These are phyloP conservation scores for Ceratobasidium sp. DNA, from an alignment of 1,284 basidiomycete genomes.

Conservation along the genomic window DNA sequence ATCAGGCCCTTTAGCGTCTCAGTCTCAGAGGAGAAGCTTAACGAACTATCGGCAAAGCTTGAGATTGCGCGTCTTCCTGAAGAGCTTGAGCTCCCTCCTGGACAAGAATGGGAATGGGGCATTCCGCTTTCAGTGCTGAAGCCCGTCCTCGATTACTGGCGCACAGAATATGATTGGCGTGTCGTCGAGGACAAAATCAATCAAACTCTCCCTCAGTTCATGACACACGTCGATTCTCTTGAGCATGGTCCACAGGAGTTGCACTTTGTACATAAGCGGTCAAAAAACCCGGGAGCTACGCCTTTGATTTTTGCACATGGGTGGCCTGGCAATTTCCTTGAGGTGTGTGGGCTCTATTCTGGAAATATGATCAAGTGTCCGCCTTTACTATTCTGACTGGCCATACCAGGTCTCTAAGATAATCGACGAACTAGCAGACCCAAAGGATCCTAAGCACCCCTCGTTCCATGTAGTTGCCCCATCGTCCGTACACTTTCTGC, in stretches of 20 bases:
- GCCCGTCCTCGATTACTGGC: slow-evolving; percentile 47
- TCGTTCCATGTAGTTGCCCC: slow-evolving; percentile 50
- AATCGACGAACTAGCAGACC: slow-evolving; percentile 48
- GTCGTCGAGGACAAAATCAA: slow-evolving; percentile 44
- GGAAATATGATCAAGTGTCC: not conserved
- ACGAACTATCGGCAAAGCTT: slow-evolving; percentile 42
- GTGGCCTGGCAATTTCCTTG: slow-evolving; percentile 49
- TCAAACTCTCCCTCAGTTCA: slow-evolving; percentile 48
- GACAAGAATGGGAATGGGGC: slow-evolving; percentile 49
- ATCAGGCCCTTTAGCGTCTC: slow-evolving; percentile 45
- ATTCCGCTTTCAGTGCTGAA: slow-evolving; percentile 44
- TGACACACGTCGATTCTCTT: slow-evolving; percentile 40
- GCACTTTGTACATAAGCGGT: slow-evolving; percentile 47
- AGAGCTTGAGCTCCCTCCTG: slow-evolving; percentile 47
- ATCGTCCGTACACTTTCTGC: slow-evolving; percentile 42
- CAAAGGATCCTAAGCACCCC: slow-evolving; percentile 48
- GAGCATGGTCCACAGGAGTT: slow-evolving; percentile 33
- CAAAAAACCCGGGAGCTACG: slow-evolving; percentile 43
- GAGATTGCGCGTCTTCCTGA: slow-evolving; percentile 45
- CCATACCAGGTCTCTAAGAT: slow-evolving; percentile 48
- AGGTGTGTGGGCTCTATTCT: no score
- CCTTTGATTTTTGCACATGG: slow-evolving; percentile 47
- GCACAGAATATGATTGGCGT: slow-evolving; percentile 45
- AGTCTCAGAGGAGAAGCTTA: slow-evolving; percentile 44
- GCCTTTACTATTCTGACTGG: no score